These are phyloP conservation scores for Coemansia aciculifera DNA, from an alignment of 192 early-diverging fungal genomes.

Conservation along the genomic window DNA sequence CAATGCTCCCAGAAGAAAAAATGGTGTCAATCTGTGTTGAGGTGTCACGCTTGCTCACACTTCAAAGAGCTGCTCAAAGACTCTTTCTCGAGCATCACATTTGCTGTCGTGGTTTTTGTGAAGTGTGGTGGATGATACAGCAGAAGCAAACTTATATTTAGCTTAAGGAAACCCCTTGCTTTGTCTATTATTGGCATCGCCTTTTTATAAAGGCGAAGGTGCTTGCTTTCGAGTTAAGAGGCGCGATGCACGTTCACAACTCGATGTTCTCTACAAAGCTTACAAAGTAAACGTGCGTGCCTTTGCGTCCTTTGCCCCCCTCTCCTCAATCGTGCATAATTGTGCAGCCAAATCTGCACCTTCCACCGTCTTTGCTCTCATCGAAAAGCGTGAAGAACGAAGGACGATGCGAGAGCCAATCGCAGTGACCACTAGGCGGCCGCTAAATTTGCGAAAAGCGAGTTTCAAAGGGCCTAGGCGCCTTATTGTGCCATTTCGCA, in stretches of 20 bases:
- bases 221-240: background rate
- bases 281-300: background rate
- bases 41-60: background rate
- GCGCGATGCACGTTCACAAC: background rate
- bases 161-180: background rate
- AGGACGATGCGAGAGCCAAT: slow-evolving; percentile 1
- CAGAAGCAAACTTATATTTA: background rate
- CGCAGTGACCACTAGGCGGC: background rate
- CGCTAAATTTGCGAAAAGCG: background rate
- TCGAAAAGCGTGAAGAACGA: background rate
- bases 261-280: background rate
- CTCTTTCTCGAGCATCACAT: background rate
- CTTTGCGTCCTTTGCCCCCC: slow-evolving; percentile 1
- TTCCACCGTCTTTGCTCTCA: background rate
- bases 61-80: background rate
- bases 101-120: background rate
- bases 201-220: background rate
- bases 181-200: background rate
- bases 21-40: background rate
- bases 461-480: background rate
- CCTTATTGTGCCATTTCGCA: background rate
- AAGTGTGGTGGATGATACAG: background rate
- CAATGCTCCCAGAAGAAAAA: background rate
- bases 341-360: background rate
- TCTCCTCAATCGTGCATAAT: background rate